These are phyloP conservation scores for Penicillium sp. DNA, from an alignment of 2,329 filamentous ascomycete genomes.

Conservation along the genomic window DNA sequence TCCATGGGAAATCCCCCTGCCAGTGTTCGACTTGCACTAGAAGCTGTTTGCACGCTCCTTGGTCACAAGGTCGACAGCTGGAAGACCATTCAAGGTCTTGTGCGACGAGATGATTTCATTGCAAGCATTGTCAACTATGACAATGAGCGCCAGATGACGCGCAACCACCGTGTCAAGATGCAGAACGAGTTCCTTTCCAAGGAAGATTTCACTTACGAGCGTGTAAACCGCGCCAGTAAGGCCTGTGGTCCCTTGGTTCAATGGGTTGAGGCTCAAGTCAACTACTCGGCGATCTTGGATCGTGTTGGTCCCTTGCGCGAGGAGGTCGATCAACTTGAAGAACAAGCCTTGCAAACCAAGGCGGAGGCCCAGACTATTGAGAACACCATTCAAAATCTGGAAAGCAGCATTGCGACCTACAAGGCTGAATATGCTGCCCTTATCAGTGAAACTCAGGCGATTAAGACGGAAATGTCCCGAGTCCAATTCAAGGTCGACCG, in stretches of 20 bases:
- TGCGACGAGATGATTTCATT: constrained; percentile 94
- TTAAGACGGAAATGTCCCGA: constrained; percentile 93
- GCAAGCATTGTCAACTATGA: constrained; percentile 96
- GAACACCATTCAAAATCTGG: constrained; percentile 78
- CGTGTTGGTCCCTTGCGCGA: constrained; percentile 88
- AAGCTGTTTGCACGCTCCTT: constrained; percentile 93
- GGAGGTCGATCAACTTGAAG: constrained; percentile 83
- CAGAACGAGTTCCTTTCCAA: constrained; percentile 87
- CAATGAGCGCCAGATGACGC: constrained; percentile 94
- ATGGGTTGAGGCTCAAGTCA: constrained; percentile 95
- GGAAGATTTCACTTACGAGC: constrained; percentile 93
- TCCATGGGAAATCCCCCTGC: constrained; percentile 92
- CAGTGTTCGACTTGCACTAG: constrained; percentile 86
- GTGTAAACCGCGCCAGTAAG: constrained; percentile 93
- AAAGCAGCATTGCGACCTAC: constrained; percentile 89
- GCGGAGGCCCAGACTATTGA: constrained; percentile 90
- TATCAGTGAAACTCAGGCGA: constrained; percentile 94
- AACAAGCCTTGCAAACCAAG: constrained; percentile 86
- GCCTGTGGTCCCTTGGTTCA: constrained; percentile 95
- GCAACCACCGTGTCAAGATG: constrained; percentile 79
- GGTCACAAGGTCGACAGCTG: constrained; percentile 88
- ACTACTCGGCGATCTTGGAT: constrained; percentile 95
- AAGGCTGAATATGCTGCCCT: constrained; percentile 94
- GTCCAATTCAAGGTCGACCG: constrained; percentile 98
- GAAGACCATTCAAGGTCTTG: constrained; percentile 85